A percentile compares a stretch with the other conserved stretches of the same genome.
These are phyloP conservation scores for Penicillium sclerotiorum DNA, from an alignment of 2,329 filamentous ascomycete genomes.

Conservation along the genomic window DNA sequence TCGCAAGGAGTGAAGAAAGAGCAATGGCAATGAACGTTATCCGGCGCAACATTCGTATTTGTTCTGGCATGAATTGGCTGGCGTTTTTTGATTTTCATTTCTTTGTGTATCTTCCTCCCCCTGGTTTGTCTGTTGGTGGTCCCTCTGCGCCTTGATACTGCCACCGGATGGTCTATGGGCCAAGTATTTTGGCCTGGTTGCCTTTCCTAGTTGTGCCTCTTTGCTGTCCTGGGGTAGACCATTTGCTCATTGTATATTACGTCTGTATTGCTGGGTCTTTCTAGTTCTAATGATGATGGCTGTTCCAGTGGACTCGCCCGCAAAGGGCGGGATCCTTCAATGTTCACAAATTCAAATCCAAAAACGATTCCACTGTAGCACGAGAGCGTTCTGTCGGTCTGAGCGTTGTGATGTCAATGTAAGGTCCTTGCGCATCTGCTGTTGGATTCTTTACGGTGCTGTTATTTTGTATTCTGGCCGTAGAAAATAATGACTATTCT, in stretches of 20 bases:
- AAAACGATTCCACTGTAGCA: no score
- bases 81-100: conserved; percentile 19
- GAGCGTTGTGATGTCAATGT: background rate
- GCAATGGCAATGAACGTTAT: conserved; percentile 21
- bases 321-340: conserved; percentile 5
- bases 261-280: conserved; percentile 18
- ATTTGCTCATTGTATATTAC: conserved; percentile 26
- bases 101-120: conserved; percentile 2
- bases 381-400: background rate
- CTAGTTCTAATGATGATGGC: conserved; percentile 30
- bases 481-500: no score
- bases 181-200: background rate
- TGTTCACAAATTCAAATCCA: no score
- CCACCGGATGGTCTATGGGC: background rate
- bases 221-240: background rate
- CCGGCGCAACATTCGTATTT: conserved; percentile 21
- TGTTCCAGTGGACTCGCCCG: conserved; percentile 17
- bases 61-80: conserved; percentile 30
- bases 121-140: conserved; percentile 11
- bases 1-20: conserved; percentile 30
- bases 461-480: no score
- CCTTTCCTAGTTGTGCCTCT: background rate
- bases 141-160: background rate
- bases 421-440: no score
- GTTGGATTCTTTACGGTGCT: no score